Conservation (phyloP, 129 eudicot genomes). For the Centrapalus pauciflorus region DNA sequence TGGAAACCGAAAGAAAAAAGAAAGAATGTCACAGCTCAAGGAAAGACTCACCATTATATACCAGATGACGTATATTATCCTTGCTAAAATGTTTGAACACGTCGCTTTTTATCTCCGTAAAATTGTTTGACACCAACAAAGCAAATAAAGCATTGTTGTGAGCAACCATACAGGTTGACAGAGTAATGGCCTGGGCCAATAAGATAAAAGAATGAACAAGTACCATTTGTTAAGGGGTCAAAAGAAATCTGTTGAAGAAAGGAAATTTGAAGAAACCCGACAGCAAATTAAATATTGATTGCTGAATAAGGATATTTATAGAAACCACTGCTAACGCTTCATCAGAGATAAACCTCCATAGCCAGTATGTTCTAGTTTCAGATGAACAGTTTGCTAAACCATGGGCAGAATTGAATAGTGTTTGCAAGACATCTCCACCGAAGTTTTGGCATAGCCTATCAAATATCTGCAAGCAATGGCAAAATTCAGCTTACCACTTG, state of each 20-base stretch:
- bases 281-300: neutral
- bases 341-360: constrained; percentile 68
- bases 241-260: neutral
- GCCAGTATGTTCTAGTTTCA: constrained; percentile 53
- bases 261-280: constrained; percentile 2
- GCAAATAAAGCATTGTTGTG: constrained; percentile 95
- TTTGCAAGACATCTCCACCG: constrained; percentile 91
- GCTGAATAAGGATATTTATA: constrained; percentile 73
- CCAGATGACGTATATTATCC: constrained; percentile 91
- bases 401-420: constrained; percentile 76
- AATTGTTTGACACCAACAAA: constrained; percentile 88
- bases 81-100: constrained; percentile 90
- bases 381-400: constrained; percentile 69
- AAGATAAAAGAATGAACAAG: constrained; percentile 89
- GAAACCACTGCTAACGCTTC: constrained; percentile 69
- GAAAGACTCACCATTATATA: constrained; percentile 61
- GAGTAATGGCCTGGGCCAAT: constrained; percentile 87
- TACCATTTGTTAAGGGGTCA: constrained; percentile 62
- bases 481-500: neutral
- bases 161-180: constrained; percentile 95
- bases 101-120: constrained; percentile 94
- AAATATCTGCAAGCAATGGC: constrained; percentile 58
- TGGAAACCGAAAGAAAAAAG: neutral
- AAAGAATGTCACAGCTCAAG: neutral
- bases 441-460: constrained; percentile 95